phyloP scores from a whole-genome alignment of 306 rosid species.

The Cicer yamashitae region DNA sequence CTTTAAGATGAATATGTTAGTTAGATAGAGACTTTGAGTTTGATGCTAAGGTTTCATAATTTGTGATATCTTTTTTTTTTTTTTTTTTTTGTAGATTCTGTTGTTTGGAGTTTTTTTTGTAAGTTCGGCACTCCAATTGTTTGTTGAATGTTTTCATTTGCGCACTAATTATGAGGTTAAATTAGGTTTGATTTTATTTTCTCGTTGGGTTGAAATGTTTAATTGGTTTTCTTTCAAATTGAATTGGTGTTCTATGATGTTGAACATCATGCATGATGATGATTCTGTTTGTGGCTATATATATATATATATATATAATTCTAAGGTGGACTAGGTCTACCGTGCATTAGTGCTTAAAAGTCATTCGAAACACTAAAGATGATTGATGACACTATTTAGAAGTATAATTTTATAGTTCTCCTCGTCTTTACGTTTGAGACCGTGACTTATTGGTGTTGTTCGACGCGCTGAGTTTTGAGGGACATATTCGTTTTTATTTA shows the following conservation, averaged over 20 bases:
- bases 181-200: constrained; percentile 27
- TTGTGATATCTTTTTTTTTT: constrained; percentile 5
- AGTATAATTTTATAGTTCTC: too few relatives aligned
- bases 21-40: neutral
- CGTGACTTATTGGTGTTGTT: too few relatives aligned
- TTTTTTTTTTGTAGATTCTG: constrained; percentile 2
- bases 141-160: neutral
- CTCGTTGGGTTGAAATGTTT: neutral
- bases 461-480: too few relatives aligned
- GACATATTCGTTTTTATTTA: too few relatives aligned
- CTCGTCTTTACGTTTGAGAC: too few relatives aligned
- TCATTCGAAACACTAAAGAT: too few relatives aligned
- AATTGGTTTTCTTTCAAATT: constrained; percentile 29
- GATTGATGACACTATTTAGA: too few relatives aligned
- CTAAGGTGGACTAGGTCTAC: too few relatives aligned
- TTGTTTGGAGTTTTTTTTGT: neutral
- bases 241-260: constrained; percentile 14
- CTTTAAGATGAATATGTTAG: too few relatives aligned
- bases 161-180: neutral
- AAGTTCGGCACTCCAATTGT: neutral
- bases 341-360: too few relatives aligned
- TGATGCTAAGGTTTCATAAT: neutral
- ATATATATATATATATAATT: too few relatives aligned
- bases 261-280: neutral
- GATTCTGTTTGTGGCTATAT: neutral